Evolutionary conservation across 2,329 filamentous ascomycete species (phyloP), one percentile per base, ranked within the genome.

Genomic region (Elsinoe ampelina): DNA sequence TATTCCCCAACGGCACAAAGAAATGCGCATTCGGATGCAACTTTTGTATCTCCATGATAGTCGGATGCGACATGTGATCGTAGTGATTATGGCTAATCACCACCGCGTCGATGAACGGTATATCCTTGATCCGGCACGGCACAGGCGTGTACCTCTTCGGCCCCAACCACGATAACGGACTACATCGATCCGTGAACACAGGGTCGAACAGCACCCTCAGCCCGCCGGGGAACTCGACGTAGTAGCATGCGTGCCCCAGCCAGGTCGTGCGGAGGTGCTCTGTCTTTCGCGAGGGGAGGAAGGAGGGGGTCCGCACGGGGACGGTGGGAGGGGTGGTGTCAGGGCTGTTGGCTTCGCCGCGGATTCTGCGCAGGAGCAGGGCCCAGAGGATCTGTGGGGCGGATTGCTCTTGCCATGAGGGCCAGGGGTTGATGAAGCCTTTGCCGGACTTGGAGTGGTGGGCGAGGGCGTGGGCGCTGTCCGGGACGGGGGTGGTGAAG

Each of bases 231-330:
- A 91, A 96, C 70, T 96, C 92, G 63, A 95, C 82, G 66, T 89
- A 91, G 74, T 90, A 95, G 74, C 90, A 95, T 2, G 92, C 91
- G 70, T 97, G 92, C 35, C 92, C 92, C 2, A 97, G 82, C 92
- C 92, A 96, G 39, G 92, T 97, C 34, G 91, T 88, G 55, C 90
- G 83, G 20, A 97, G 78, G 39, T 80, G 77, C 15, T 72, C 61
- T 1, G 79, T 80, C 3, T 77, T 71, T 56, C 87, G 81, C 12
- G 74, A 74, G 1, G 81, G 71, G 8, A 88, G 77, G 70, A 92
- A 92, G 3, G 75, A 66, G 0, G 89, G 87, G 60, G 79, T 80
- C 57, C 77, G 79, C 15, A 92, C 81, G 2, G 80, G 73, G 10
- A 93, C 82, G 0, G 83, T 83, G 8, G 84, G 81, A 20, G 80